Evolutionary conservation across 2,329 filamentous ascomycete genomes (phyloP), one percentile per base, ranked within the genome.

Genomic region (Fusarium musae): DNA sequence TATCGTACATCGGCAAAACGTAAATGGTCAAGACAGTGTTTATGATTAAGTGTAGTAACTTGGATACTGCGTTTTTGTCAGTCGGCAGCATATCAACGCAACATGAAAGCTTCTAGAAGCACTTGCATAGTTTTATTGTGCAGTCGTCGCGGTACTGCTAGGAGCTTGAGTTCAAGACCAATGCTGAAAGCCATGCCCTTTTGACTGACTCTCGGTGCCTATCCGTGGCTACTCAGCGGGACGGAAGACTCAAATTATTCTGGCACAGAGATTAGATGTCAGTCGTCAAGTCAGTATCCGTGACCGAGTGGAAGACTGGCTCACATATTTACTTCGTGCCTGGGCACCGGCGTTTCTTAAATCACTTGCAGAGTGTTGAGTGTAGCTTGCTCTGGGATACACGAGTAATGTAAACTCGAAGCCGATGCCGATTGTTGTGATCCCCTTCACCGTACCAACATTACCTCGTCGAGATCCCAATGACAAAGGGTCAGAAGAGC

Each of bases 311-410:
- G 1, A 26, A 44, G 16, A 13, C 43, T 28, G 9, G 26, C 0
- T 5, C 3, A 6, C 28, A 32, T 49, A 7, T 10, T 16, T 3
- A 8, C 16, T 6, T 47, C 12, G 9, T 47, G 19, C 21, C 8
- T 10, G 13, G 6, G 12, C 19, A 30, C 9, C 15, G 8, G 13
- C 0, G 8, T 30, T 21, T 0, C 15, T n/a, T 6, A 21, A 30
- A 2, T 2, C 44, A 47, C 26, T 15, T 30, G 19, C 6, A 32
- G 12, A 32, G 32, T 32, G 32, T 13, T 32, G 32, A 13, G 32
- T 32, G 32, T 13, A 32, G 32, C 32, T 32, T 32, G 32, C 16
- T 36, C 16, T 8, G 34, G 9, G 9, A 9, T 9, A 36, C 16
- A 36, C 6, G 34, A 9, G 16, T 5, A 17, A 36, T 36, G 9